Percentiles rank a stretch among this genome's conserved stretches.
phyloP scores from a whole-genome alignment of 169 alveolate species.

The Blepharisma undulans region DNA sequence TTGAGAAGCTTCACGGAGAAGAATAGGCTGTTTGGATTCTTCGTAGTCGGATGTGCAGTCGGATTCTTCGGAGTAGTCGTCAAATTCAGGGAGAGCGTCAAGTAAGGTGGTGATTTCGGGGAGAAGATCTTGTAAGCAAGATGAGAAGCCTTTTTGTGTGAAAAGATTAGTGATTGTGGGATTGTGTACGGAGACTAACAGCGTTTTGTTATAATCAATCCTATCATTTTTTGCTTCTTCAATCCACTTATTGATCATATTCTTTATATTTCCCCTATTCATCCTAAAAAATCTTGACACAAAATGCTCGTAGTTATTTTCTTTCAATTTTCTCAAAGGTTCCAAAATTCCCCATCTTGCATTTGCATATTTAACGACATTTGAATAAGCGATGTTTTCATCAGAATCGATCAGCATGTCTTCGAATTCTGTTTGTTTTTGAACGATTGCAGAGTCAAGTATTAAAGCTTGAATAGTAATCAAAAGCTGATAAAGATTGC shows the following conservation, averaged over 20 bases:
- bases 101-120: not conserved
- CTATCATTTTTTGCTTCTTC: not conserved
- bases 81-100: not conserved
- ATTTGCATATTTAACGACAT: not conserved
- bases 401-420: not conserved
- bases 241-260: not conserved
- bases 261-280: not conserved
- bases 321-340: not conserved
- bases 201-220: not conserved
- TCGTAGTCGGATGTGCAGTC: not conserved
- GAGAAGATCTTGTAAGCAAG: not conserved
- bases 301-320: not conserved
- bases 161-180: not conserved
- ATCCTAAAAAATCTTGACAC: not conserved
- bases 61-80: not conserved
- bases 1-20: not conserved
- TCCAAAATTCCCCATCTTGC: conserved; percentile 7
- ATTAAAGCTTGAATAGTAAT: conserved; percentile 87
- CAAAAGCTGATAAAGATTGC: conserved; percentile 78
- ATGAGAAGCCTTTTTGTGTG: not conserved
- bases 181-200: not conserved
- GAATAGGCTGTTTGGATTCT: not conserved
- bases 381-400: not conserved
- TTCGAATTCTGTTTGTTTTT: conserved; percentile 52
- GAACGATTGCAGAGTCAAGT: conserved; percentile 86